Conservation (phyloP, 345 rosid species). For the Brassica napus region DNA sequence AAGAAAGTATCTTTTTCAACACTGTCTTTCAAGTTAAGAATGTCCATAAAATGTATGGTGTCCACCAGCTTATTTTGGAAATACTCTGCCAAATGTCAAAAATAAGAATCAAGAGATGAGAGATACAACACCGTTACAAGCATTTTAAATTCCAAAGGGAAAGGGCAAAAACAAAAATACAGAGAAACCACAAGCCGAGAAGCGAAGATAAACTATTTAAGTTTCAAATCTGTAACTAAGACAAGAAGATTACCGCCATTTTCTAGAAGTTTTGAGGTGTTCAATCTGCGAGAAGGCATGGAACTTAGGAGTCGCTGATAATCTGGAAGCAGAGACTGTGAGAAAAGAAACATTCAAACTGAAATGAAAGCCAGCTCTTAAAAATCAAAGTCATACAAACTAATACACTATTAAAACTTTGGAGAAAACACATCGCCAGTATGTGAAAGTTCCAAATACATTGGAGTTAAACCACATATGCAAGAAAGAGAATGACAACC, state of each 20-base stretch:
- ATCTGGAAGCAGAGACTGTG: constrained; percentile 99
- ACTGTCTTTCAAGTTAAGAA: constrained; percentile 91
- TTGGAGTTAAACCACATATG: constrained; percentile 3
- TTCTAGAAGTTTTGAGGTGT: constrained; percentile 87
- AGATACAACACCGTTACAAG: not conserved
- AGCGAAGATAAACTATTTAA: not conserved
- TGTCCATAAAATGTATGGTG: constrained; percentile 99
- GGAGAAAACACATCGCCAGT: not conserved
- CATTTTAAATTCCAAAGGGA: not conserved
- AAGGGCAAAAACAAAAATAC: not conserved
- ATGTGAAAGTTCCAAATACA: not conserved
- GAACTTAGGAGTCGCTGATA: constrained; percentile 99
- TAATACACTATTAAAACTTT: constrained; percentile 10
- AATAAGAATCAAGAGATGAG: not conserved
- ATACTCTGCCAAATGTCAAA: constrained; percentile 65
- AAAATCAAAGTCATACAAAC: constrained; percentile 26
- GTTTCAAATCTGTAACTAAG: constrained; percentile 10
- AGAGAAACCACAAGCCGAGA: not conserved
- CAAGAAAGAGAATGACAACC: constrained; percentile 8
- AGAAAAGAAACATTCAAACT: constrained; percentile 49
- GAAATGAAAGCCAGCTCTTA: constrained; percentile 46
- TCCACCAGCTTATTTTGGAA: constrained; percentile 99
- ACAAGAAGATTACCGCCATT: constrained; percentile 69
- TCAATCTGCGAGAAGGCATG: constrained; percentile 96
- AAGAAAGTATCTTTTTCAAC: constrained; percentile 94